phyloP scores from a whole-genome alignment of 2,329 filamentous ascomycete species.

The Tolypocladium tundrense region DNA sequence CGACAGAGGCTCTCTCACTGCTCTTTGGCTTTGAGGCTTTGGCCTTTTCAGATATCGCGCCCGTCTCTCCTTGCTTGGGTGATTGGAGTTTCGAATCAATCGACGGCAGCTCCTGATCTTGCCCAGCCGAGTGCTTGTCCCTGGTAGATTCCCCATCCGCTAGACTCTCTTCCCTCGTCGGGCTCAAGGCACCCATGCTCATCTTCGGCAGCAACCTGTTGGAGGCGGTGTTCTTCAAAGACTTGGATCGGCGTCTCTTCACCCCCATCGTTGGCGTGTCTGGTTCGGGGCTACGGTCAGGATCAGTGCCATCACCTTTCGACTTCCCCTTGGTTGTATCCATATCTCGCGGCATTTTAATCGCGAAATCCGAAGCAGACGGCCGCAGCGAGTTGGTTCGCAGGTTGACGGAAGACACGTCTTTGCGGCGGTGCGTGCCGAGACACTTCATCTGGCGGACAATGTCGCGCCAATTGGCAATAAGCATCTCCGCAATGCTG shows the following conservation, averaged over 20 bases:
- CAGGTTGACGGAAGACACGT: conserved; percentile 7
- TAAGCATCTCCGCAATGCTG: conserved; percentile 53
- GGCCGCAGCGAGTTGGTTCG: conserved; percentile 18
- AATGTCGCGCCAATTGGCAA: conserved; percentile 54
- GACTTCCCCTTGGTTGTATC: conserved; percentile 3
- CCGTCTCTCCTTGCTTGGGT: neutral
- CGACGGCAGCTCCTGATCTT: neutral
- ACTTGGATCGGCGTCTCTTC: conserved; percentile 11
- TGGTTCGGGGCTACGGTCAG: conserved; percentile 24
- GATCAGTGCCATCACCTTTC: conserved; percentile 4
- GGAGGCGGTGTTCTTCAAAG: conserved; percentile 10
- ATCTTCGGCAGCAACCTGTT: conserved; percentile 11
- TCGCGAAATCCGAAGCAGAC: conserved; percentile 30
- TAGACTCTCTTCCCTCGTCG: conserved; percentile 20
- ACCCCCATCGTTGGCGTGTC: conserved; percentile 20
- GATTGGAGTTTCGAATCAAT: neutral
- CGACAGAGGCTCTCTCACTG: neutral
- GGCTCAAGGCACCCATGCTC: conserved; percentile 17
- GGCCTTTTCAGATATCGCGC: neutral
- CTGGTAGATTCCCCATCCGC: conserved; percentile 7
- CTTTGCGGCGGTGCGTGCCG: conserved; percentile 15
- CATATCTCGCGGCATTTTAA: conserved; percentile 7
- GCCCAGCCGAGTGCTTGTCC: neutral
- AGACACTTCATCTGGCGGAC: conserved; percentile 48
- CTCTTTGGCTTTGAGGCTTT: neutral